A percentile compares a stretch with the other conserved stretches of the same genome.
These are phyloP conservation scores for Tylopilus subfusipes DNA, from an alignment of 768 basidiomycete species.

Conservation along the genomic window DNA sequence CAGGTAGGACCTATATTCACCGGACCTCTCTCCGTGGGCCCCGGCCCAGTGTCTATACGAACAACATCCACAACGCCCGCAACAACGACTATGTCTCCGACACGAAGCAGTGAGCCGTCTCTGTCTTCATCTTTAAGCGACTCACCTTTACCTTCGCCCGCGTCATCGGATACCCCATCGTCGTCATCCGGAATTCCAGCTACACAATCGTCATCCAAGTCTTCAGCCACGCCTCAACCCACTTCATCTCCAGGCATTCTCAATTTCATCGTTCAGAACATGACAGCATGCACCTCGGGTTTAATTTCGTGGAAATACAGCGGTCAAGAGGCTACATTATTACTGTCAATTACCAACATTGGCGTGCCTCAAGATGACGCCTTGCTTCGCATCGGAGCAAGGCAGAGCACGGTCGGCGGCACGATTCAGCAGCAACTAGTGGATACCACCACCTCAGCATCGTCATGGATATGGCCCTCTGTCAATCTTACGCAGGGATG, in stretches of 20 bases:
- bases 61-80: not conserved
- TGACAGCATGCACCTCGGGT: conserved; percentile 35
- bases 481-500: conserved; percentile 49
- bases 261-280: conserved; percentile 24
- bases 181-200: conserved; percentile 4
- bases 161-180: not conserved
- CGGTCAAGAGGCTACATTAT: conserved; percentile 30
- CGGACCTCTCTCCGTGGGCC: not conserved
- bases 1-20: conserved; percentile 9
- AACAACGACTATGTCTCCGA: conserved; percentile 12
- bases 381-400: conserved; percentile 4
- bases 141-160: conserved; percentile 3
- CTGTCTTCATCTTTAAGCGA: not conserved
- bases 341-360: conserved; percentile 40
- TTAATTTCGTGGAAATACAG: conserved; percentile 40
- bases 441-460: conserved; percentile 20
- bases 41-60: conserved; percentile 7
- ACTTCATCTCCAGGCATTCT: conserved; percentile 16
- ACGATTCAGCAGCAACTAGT: conserved; percentile 27
- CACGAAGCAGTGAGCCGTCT: conserved; percentile 15
- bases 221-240: conserved; percentile 15
- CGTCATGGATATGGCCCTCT: conserved; percentile 39
- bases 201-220: conserved; percentile 12
- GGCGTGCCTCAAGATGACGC: conserved; percentile 29
- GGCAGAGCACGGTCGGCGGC: not conserved